Base-by-base conservation (phyloP, 2,329 filamentous ascomycete species). In the Didymella glomerata region DNA sequence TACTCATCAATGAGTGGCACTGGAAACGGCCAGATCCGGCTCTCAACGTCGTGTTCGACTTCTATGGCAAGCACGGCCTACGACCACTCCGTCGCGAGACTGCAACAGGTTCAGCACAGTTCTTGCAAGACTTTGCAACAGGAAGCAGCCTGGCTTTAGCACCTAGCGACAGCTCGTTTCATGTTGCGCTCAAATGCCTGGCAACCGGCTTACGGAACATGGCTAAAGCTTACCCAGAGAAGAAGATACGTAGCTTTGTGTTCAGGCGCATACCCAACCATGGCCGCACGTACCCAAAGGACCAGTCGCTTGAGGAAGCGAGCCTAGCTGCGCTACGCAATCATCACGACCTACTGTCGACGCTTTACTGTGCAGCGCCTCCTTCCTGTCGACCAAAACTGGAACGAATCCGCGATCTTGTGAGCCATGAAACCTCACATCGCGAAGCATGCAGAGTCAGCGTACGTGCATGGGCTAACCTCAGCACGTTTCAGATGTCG, bases 181-280 rank as follows among this genome's bases (percentile, higher is more conserved):
- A 86, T 64, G 82, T 87, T 5, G 82, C 87, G 57, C 74, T 88
- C 36, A 88, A 88, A 69, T 81, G 83, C 44, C 76, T 87, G 20
- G 83, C 78, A 16, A 75, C 78, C 36, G 83, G 84, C 8, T 68
- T 88, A 8, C 76, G 75, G 20, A 78, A 78, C 9, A 78, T 88
- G 77, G 75, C 74, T 14, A 54, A 71, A 18, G 54, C 77, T 0
- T 84, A 85, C 63, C 68, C 80, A 7, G 81, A 82, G 47, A 86
- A 83, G 63, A 86, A 83, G 67, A 79, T 88, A 48, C 80, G 80
- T 16, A 84, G 84, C 56, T 81, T 86, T 53, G 81, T 83, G 4
- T 86, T 83, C 78, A 82, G 86, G 24, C 79, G 85, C 24, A 79
- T 87, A 30, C 86, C 86, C 3, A 88, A 87, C 56, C 85, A 88